These are phyloP conservation scores for Candida tibetensis DNA, from an alignment of 805 yeast species.

Conservation along the genomic window DNA sequence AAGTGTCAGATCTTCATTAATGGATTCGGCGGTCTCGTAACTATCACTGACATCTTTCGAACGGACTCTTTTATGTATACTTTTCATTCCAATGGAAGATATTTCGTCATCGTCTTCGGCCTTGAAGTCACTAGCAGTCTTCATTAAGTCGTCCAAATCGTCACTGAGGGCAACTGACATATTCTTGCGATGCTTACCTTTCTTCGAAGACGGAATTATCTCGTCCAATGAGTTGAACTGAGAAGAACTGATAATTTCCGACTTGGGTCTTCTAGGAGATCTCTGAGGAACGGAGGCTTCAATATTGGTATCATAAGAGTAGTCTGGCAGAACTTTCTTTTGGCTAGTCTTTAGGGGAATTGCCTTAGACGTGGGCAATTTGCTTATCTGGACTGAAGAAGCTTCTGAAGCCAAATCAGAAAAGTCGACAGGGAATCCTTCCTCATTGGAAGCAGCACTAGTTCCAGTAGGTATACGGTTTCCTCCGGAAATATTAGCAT, in stretches of 20 bases:
- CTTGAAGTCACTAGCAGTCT: slow-evolving; percentile 21
- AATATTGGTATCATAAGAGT: slow-evolving; percentile 31
- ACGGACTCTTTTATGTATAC: neutral
- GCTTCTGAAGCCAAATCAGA: slow-evolving; percentile 11
- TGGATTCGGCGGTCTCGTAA: slow-evolving; percentile 1
- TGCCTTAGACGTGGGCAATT: slow-evolving; percentile 19
- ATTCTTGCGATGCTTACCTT: slow-evolving; percentile 4
- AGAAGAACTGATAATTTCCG: slow-evolving; percentile 14
- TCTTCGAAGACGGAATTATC: neutral
- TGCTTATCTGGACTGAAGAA: slow-evolving; percentile 17
- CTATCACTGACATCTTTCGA: neutral
- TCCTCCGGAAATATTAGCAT: neutral
- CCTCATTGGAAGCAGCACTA: neutral
- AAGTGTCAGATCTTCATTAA: neutral
- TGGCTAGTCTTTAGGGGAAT: slow-evolving; percentile 4
- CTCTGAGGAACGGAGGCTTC: slow-evolving; percentile 40
- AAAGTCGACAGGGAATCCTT: slow-evolving; percentile 4
- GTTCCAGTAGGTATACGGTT: neutral
- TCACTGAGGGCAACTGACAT: slow-evolving; percentile 30
- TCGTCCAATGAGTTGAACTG: neutral
- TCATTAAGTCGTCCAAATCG: slow-evolving; percentile 40
- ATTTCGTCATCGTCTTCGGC: neutral
- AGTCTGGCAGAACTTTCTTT: slow-evolving; percentile 22
- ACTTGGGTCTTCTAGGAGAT: slow-evolving; percentile 37
- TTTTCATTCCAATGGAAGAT: neutral